Evolutionary conservation across 2,329 filamentous ascomycete genomes (phyloP), one percentile per base, ranked within the genome.

Genomic region (Chaetothyriales sp.): DNA sequence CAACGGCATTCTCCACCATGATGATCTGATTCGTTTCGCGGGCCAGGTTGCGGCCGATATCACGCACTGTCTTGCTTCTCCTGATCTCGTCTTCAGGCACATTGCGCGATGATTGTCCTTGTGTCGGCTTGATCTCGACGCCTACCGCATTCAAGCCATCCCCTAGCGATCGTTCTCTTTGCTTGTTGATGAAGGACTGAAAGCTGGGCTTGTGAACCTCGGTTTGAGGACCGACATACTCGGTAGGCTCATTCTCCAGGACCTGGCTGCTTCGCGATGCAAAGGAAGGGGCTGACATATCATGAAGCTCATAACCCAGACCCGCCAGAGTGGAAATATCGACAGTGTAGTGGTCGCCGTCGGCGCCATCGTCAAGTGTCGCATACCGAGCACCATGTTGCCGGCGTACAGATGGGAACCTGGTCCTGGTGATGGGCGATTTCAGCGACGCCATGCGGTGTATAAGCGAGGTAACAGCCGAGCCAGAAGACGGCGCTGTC

Each of bases 1-100:
- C 70, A 3, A 72, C 62, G 5, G 63, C 60, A 19, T 64, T 54
- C 39, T 70, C 67, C 10, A 72, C 62, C 32, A 68, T 68, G 15
- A 73, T 63, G 19, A 73, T 70, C 36, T 62, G 65, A 4, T 68
- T 69, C 4, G 63, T 67, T 55, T 69, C 65, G 32, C 71, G 64
- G 1, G 70, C 70, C 28, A 68, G 64, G 45, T 64, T 62, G 50
- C 70, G 68, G 2, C 68, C 70, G 39, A 66, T 62, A 25, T 64
- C 57, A 5, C 63, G 62, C 20, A 64, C 57, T 4, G 60, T 63
- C 26, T 57, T 57, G 49, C 50, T 52, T 46, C 58, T 52, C 20
- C 54, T 52, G 26, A 58, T 28, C n/a, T 26, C 46, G 6, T 28
- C 44, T 5, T 19, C 26, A 2, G 39, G 20, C 9, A 25, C 3